A percentile compares a stretch with the other conserved stretches of the same genome.
Conservation (phyloP, 805 yeast species). For the Lipomyces kockii region DNA sequence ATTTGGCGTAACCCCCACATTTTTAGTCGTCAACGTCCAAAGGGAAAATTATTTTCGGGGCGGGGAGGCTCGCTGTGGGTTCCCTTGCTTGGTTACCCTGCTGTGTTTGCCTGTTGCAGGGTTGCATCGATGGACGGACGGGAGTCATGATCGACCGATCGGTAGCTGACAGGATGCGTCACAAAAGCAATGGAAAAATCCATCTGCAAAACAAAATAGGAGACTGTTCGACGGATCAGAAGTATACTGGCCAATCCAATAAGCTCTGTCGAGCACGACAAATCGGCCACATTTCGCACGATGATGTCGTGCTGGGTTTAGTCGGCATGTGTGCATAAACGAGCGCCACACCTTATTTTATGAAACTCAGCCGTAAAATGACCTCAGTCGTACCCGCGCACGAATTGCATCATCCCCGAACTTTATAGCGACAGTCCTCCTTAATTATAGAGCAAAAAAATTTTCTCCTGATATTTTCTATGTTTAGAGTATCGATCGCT, state of each 20-base stretch:
- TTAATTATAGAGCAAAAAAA: not conserved
- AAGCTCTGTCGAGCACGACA: not conserved
- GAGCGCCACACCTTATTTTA: conserved; percentile 25
- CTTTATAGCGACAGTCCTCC: not conserved
- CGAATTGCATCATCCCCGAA: not conserved
- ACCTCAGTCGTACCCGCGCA: not conserved
- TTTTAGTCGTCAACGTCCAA: no score
- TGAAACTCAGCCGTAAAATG: not conserved
- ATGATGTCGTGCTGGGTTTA: no score
- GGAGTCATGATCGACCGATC: not conserved
- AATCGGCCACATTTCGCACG: not conserved
- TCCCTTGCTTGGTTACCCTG: not conserved
- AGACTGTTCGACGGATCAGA: not conserved
- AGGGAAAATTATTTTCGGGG: no score
- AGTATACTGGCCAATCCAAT: not conserved
- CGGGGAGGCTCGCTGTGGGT: no score
- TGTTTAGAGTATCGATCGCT: not conserved
- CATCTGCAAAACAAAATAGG: not conserved
- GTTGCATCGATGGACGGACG: not conserved
- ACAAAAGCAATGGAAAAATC: no score
- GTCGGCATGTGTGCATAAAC: not conserved
- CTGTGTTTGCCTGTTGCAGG: no score
- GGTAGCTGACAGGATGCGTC: not conserved
- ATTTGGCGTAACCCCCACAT: no score
- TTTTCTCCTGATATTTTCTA: not conserved